These are phyloP conservation scores for Patellifolia procumbens DNA, from an alignment of 179 eudicot genomes.

Conservation along the genomic window DNA sequence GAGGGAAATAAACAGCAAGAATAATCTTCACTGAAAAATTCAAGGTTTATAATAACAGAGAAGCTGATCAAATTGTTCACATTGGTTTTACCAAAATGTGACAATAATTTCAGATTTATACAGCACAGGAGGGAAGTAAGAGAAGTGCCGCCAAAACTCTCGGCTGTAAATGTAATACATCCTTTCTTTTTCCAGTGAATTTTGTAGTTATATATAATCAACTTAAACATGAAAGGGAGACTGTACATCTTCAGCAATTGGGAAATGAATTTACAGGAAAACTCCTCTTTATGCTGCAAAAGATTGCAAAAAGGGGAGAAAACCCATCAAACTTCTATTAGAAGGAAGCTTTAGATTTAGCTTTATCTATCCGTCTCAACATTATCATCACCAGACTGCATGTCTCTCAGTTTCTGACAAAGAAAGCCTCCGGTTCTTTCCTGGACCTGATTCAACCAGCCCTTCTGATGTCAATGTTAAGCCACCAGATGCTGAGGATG, in stretches of 20 bases:
- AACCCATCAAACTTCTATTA: constrained; percentile 21
- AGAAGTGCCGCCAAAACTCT: constrained; percentile 37
- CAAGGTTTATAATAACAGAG: too few relatives aligned
- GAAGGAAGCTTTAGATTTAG: not conserved
- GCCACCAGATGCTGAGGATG: constrained; percentile 60
- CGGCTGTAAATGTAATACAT: constrained; percentile 35
- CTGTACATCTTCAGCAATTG: constrained; percentile 77
- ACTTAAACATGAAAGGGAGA: constrained; percentile 28
- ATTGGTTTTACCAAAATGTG: constrained; percentile 14
- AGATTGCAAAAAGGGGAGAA: constrained; percentile 38
- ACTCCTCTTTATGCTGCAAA: constrained; percentile 44
- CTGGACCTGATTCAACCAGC: constrained; percentile 47
- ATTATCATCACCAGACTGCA: constrained; percentile 56
- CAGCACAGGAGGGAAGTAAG: constrained; percentile 41
- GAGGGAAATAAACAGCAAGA: too few relatives aligned
- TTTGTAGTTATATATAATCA: constrained; percentile 9
- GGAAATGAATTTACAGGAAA: constrained; percentile 75
- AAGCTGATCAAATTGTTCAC: too few relatives aligned
- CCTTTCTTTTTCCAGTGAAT: constrained; percentile 34
- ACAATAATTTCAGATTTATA: constrained; percentile 44
- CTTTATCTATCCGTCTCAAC: constrained; percentile 57
- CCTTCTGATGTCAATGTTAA: constrained; percentile 54
- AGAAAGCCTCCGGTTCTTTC: constrained; percentile 57
- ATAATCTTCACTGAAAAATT: too few relatives aligned
- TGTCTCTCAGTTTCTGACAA: constrained; percentile 64